A percentile compares a stretch with the other conserved stretches of the same genome.
Evolutionary conservation across 805 yeast species (phyloP).

Genomic region (Kazachstania psychrophila): DNA sequence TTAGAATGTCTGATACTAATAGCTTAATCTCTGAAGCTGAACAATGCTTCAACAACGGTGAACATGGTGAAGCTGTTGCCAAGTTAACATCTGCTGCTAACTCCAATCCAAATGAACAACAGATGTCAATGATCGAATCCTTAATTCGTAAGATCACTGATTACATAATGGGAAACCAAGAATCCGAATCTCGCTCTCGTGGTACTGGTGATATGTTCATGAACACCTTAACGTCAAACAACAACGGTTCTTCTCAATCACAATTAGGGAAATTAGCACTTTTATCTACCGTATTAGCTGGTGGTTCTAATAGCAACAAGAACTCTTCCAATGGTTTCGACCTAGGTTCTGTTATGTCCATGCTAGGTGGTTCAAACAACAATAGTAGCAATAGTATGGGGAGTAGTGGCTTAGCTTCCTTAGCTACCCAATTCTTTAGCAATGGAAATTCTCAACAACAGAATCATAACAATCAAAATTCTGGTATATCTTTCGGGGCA

Average conservation of each 20-base stretch:
- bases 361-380: constrained; percentile 11
- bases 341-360: constrained; percentile 16
- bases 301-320: constrained; percentile 2
- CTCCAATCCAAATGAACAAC: constrained; percentile 17
- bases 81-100: constrained; percentile 21
- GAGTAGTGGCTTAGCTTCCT: constrained; percentile 15
- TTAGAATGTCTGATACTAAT: constrained; percentile 10
- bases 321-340: constrained; percentile 14
- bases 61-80: constrained; percentile 23
- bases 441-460: constrained; percentile 5
- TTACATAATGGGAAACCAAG: constrained; percentile 11
- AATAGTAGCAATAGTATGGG: constrained; percentile 13
- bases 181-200: constrained; percentile 2
- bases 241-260: constrained; percentile 19
- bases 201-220: constrained; percentile 18
- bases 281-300: constrained; percentile 17
- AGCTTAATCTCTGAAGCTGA: constrained; percentile 19
- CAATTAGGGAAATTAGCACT: constrained; percentile 27
- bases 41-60: constrained; percentile 14
- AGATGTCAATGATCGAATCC: constrained; percentile 19
- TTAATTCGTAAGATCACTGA: constrained; percentile 16
- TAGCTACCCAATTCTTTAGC: constrained; percentile 23
- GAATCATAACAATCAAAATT: constrained; percentile 4
- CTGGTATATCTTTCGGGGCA: constrained; percentile 12
- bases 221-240: constrained; percentile 14